Percentiles rank a stretch among this genome's conserved stretches.
phyloP scores from a whole-genome alignment of 257 asterid genomes.

The Scutellaria baicalensis region DNA sequence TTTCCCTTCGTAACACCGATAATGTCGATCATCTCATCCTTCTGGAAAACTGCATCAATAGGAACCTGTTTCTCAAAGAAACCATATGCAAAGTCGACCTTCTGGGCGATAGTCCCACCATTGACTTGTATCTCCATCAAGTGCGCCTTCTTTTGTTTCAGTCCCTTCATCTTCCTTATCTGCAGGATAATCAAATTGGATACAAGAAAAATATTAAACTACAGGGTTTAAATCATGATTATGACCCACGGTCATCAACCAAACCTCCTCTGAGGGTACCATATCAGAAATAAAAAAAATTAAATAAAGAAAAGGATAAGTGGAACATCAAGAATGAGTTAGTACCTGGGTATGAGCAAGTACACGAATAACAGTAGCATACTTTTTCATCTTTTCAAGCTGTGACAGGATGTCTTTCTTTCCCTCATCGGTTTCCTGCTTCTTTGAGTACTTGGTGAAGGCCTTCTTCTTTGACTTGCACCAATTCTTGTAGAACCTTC shows the following conservation, averaged over 20 bases:
- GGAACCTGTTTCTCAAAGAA: slow-evolving; percentile 95
- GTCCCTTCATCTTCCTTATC: slow-evolving; percentile 90
- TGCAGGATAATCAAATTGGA: background rate
- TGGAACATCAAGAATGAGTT: background rate
- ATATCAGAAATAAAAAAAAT: background rate
- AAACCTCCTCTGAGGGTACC: too few relatives aligned
- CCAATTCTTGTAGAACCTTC: slow-evolving; percentile 92
- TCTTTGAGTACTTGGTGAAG: slow-evolving; percentile 65
- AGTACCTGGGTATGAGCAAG: slow-evolving; percentile 87
- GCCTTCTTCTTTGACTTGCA: slow-evolving; percentile 88
- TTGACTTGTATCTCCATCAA: slow-evolving; percentile 90
- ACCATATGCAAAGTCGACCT: slow-evolving; percentile 73
- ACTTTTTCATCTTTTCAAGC: slow-evolving; percentile 75
- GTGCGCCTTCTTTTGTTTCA: slow-evolving; percentile 93
- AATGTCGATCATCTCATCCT: slow-evolving; percentile 88
- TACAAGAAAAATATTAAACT: too few relatives aligned
- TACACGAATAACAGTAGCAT: slow-evolving; percentile 61
- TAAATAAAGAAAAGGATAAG: background rate
- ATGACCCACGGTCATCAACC: too few relatives aligned
- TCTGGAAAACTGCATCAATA: slow-evolving; percentile 78
- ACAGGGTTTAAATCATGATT: too few relatives aligned
- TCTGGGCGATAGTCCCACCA: slow-evolving; percentile 84
- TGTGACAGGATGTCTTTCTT: slow-evolving; percentile 62
- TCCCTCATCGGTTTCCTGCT: slow-evolving; percentile 64
- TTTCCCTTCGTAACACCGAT: slow-evolving; percentile 93